These are phyloP conservation scores for Umbelopsis vinacea DNA, from an alignment of 192 early-diverging fungal species.

Conservation along the genomic window DNA sequence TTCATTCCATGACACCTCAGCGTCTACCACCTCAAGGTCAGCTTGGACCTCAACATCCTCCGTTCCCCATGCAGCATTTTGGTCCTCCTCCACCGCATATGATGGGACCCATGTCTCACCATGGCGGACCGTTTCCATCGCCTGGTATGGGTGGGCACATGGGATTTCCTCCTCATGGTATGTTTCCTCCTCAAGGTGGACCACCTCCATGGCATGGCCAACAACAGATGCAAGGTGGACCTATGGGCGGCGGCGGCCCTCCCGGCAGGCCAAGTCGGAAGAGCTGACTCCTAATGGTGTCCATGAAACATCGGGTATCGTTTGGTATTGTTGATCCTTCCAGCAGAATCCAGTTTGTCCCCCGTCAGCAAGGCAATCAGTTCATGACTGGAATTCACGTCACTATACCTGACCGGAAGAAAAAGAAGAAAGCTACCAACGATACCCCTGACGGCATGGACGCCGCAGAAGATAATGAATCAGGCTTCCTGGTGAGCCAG, in stretches of 20 bases:
- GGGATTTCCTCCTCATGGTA: slow-evolving; percentile 3
- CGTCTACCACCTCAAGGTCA: slow-evolving; percentile 16
- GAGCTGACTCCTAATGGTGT: slow-evolving; percentile 21
- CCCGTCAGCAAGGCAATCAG: background rate
- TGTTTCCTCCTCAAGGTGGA: slow-evolving; percentile 12
- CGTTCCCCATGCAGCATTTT: slow-evolving; percentile 19
- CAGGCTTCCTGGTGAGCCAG: background rate
- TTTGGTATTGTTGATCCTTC: slow-evolving; percentile 21
- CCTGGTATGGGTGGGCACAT: slow-evolving; percentile 1
- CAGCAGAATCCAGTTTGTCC: background rate
- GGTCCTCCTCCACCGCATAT: slow-evolving; percentile 8
- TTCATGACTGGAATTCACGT: slow-evolving; percentile 2
- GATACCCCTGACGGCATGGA: slow-evolving; percentile 1
- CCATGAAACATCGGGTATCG: slow-evolving; percentile 13
- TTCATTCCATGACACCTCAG: background rate
- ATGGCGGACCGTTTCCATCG: slow-evolving; percentile 11
- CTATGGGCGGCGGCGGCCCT: background rate
- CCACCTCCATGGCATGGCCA: slow-evolving; percentile 17
- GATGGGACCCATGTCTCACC: background rate
- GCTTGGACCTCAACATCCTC: slow-evolving; percentile 12
- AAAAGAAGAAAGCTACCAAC: slow-evolving; percentile 1
- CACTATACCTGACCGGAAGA: background rate
- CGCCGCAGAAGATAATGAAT: slow-evolving; percentile 4
- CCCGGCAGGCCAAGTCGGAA: slow-evolving; percentile 1
- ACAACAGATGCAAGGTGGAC: background rate